These are phyloP conservation scores for Escallonia herrerae DNA, from an alignment of 129 eudicot genomes.

Conservation along the genomic window DNA sequence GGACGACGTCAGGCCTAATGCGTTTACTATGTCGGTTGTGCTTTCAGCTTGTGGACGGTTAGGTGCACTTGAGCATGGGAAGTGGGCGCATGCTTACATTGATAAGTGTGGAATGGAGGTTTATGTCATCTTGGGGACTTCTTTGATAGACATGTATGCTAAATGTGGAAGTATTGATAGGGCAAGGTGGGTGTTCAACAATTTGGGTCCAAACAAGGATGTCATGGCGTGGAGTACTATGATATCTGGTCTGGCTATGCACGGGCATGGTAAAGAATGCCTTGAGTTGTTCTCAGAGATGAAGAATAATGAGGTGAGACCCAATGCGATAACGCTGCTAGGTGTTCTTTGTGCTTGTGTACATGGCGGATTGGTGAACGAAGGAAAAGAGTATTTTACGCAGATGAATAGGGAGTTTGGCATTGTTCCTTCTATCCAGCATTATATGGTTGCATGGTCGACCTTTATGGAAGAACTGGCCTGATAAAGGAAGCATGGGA, in stretches of 20 bases:
- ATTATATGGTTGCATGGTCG: constrained; percentile 24
- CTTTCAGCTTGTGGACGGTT: constrained; percentile 34
- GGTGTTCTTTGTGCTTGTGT: constrained; percentile 22
- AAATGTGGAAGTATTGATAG: constrained; percentile 34
- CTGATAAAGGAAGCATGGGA: constrained; percentile 16
- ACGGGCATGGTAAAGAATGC: constrained; percentile 14
- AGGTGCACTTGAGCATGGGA: constrained; percentile 35
- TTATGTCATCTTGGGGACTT: constrained; percentile 28
- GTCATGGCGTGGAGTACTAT: constrained; percentile 18
- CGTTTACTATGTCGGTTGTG: constrained; percentile 35
- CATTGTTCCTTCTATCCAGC: constrained; percentile 11
- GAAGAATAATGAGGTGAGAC: constrained; percentile 11
- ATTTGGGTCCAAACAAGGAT: constrained; percentile 13
- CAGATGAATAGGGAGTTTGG: constrained; percentile 17
- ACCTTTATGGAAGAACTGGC: constrained; percentile 20
- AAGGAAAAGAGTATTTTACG: constrained; percentile 10
- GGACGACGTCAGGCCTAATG: constrained; percentile 18
- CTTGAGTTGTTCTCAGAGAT: constrained; percentile 11
- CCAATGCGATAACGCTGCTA: constrained; percentile 16
- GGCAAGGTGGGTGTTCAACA: constrained; percentile 14
- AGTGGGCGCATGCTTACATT: constrained; percentile 34
- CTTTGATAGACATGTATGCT: constrained; percentile 50
- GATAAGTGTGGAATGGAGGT: constrained; percentile 27
- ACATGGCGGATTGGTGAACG: constrained; percentile 15
- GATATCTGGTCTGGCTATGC: constrained; percentile 20